Evolutionary conservation across 192 early-diverging fungal genomes (phyloP).

Genomic region (Mortierella antarctica): DNA sequence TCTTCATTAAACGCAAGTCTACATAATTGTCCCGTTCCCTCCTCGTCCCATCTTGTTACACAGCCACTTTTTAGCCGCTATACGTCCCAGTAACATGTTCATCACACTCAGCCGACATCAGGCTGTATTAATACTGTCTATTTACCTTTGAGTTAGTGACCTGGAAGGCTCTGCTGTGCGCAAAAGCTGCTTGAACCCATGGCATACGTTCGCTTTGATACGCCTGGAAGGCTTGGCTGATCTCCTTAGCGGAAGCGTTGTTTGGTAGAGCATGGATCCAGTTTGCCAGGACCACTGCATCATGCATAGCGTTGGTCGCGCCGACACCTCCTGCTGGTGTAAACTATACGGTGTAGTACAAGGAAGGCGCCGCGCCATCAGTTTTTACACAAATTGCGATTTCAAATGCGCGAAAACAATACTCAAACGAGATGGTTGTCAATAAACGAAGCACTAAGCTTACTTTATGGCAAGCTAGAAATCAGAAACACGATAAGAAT

Average conservation of each 20-base stretch:
- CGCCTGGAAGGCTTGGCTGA: slow-evolving; percentile 18
- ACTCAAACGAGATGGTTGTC: not conserved
- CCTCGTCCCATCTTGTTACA: not conserved
- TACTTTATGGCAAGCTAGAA: slow-evolving; percentile 17
- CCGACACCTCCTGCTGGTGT: slow-evolving; percentile 13
- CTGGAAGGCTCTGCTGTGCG: slow-evolving; percentile 18
- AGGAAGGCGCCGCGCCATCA: not conserved
- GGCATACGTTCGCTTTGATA: slow-evolving; percentile 14
- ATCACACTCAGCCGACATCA: not conserved
- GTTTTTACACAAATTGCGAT: not conserved
- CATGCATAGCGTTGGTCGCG: slow-evolving; percentile 27
- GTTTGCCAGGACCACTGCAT: slow-evolving; percentile 28
- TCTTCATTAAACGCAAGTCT: too few species aligned
- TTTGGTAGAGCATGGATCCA: slow-evolving; percentile 16
- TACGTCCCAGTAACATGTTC: not conserved
- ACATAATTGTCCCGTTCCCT: too few species aligned
- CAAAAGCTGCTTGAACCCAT: slow-evolving; percentile 23
- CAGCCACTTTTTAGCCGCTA: not conserved
- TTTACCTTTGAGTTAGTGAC: slow-evolving; percentile 21
- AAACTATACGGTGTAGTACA: not conserved
- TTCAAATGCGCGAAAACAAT: not conserved
- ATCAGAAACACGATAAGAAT: too few species aligned
- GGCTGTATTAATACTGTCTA: not conserved
- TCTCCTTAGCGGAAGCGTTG: slow-evolving; percentile 4
- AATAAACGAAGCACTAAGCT: not conserved